phyloP scores from a whole-genome alignment of 169 alveolate genomes.

The Pseudocohnilembus persalinus region DNA sequence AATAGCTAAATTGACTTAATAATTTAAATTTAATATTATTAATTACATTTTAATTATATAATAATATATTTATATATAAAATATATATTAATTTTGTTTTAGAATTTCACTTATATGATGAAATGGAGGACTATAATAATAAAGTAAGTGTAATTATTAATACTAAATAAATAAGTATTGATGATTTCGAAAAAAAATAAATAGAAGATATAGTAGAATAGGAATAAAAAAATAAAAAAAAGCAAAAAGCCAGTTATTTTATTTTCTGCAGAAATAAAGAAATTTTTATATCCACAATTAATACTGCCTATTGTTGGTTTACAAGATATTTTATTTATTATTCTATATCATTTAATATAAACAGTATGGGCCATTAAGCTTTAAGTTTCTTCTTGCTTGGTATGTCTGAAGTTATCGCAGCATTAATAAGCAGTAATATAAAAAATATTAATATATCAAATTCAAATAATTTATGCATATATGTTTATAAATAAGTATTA shows the following conservation, averaged over 20 bases:
- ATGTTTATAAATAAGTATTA: neutral
- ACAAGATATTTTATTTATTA: constrained; percentile 41
- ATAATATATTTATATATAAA: too few relatives aligned
- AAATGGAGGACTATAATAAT: constrained; percentile 32
- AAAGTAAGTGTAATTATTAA: neutral
- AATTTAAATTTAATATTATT: too few relatives aligned
- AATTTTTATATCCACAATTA: constrained; percentile 2
- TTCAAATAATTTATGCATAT: neutral
- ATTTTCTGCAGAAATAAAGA: constrained; percentile 7
- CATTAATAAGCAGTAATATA: constrained; percentile 20
- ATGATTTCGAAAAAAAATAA: neutral
- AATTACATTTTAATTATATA: too few relatives aligned
- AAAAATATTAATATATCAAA: too few relatives aligned
- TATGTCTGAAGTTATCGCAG: constrained; percentile 20
- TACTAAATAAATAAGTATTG: neutral
- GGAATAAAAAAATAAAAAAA: neutral
- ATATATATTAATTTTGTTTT: too few relatives aligned
- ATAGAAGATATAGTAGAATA: neutral
- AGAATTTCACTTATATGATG: constrained; percentile 42
- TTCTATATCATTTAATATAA: constrained; percentile 4
- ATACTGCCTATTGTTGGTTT: constrained; percentile 34
- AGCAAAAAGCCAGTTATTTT: constrained; percentile 2
- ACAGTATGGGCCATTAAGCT: neutral
- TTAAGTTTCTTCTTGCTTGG: constrained; percentile 1
- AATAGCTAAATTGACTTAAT: too few relatives aligned